Evolutionary conservation across 768 basidiomycete genomes (phyloP).

Genomic region (Suillus subluteus): DNA sequence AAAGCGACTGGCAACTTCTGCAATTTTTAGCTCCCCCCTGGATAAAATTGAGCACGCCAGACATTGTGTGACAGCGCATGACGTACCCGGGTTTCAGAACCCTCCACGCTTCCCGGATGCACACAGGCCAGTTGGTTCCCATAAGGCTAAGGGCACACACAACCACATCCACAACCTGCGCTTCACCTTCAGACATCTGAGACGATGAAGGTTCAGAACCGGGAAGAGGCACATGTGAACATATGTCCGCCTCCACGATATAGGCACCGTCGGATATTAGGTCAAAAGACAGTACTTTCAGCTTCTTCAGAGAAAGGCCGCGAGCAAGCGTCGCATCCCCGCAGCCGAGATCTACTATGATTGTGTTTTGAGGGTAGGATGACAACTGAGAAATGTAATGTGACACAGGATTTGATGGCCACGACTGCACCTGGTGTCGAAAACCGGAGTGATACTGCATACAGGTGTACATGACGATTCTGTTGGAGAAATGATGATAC

Average conservation of each 20-base stretch:
- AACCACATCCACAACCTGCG: conserved; percentile 85
- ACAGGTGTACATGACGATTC: conserved; percentile 14
- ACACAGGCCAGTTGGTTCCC: conserved; percentile 95
- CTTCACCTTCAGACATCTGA: conserved; percentile 52
- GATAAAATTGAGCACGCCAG: conserved; percentile 14
- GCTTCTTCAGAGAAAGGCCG: conserved; percentile 67
- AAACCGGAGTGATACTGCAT: conserved; percentile 93
- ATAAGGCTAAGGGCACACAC: conserved; percentile 96
- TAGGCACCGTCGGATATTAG: conserved; percentile 73
- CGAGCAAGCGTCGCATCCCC: conserved; percentile 91
- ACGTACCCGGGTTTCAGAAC: conserved; percentile 82
- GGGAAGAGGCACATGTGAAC: conserved; percentile 78
- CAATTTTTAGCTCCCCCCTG: conserved; percentile 84
- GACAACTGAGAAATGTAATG: conserved; percentile 73
- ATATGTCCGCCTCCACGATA: conserved; percentile 91
- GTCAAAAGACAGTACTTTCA: conserved; percentile 78
- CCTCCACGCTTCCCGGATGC: conserved; percentile 88
- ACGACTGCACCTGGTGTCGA: conserved; percentile 85
- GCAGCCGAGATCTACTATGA: conserved; percentile 94
- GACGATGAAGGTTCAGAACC: conserved; percentile 61
- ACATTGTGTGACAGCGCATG: conserved; percentile 10
- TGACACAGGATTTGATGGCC: conserved; percentile 94
- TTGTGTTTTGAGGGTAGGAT: conserved; percentile 61
- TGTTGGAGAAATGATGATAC: conserved; percentile 13
- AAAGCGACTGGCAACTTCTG: conserved; percentile 89